Conservation (phyloP, 345 rosid genomes). For the Punica granatum region DNA sequence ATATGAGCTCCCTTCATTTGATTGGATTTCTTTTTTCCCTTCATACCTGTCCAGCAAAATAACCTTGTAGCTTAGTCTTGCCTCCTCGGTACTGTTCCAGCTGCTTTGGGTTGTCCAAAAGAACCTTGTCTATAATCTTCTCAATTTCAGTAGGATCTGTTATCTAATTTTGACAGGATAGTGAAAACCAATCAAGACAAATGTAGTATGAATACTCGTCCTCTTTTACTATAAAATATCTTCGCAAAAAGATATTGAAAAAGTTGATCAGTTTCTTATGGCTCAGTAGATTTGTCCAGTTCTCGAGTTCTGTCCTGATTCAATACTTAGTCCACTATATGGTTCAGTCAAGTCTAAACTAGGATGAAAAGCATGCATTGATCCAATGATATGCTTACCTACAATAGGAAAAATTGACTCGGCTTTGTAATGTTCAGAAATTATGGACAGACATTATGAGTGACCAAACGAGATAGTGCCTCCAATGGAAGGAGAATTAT, state of each 20-base stretch:
- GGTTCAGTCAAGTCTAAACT: background rate
- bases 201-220: background rate
- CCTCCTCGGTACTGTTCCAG: slow-evolving; percentile 79
- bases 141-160: slow-evolving; percentile 73
- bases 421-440: background rate
- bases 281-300: background rate
- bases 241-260: background rate
- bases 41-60: slow-evolving; percentile 85
- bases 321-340: background rate
- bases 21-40: background rate
- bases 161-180: slow-evolving; percentile 33
- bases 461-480: background rate
- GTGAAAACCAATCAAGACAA: background rate
- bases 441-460: background rate
- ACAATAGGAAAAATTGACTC: background rate
- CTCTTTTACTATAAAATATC: background rate
- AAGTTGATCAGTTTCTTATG: background rate
- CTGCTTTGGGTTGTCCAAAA: slow-evolving; percentile 75
- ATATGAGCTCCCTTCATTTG: background rate
- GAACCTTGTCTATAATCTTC: slow-evolving; percentile 66
- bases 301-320: background rate
- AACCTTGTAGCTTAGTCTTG: slow-evolving; percentile 81
- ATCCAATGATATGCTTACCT: background rate
- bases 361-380: background rate
- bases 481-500: background rate